Base-by-base conservation (phyloP, 129 eudicot species). In the Dittrichia graveolens region DNA sequence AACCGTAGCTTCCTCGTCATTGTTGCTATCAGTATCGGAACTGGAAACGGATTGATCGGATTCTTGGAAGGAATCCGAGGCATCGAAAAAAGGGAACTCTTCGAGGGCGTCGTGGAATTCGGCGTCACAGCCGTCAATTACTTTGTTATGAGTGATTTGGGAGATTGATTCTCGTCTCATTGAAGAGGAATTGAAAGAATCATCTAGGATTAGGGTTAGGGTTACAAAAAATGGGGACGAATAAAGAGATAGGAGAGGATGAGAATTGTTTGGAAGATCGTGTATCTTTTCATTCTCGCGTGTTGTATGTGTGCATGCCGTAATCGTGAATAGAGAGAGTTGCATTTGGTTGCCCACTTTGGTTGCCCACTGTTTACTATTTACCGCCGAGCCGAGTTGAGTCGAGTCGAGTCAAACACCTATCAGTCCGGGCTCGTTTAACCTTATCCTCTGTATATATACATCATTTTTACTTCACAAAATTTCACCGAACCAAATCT, bases 61-160 rank as follows among this genome's bases (percentile, higher is more conserved):
- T 43, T 69, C 66, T 42, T 75, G 67, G 41, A 75, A 50, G 40
- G 65, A 39, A 8, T 56, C 40, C 7, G 43, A 31, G 42, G 60
- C 55, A 71, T 86, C 86, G 75, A 58, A 45, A 38, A 80, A 88
- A 3, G 91, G 83, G 72, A 79, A 84, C 5, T 88, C 91, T 42
- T 92, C 96, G 12, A 55, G 18, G 11, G 89, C 80, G 37, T 88
- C 90, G 19, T 35, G 18, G 58, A 81, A 85, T 45, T 48, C 64
- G 37, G 73, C 67, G 12, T 60, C 79, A 5, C 47, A 77, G 68
- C 9, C 72, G 66, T 24, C 64, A 65, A 11, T 75, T 55, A 37
- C 13, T 41, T 53, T 37, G 64, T n/a, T 18, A 24, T 1, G 19
- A 7, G 44, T 80, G 75, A 57, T 73, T 16, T 61, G 63, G 80